These are phyloP conservation scores for Fusarium succisae DNA, from an alignment of 2,329 filamentous ascomycete genomes.

Conservation along the genomic window DNA sequence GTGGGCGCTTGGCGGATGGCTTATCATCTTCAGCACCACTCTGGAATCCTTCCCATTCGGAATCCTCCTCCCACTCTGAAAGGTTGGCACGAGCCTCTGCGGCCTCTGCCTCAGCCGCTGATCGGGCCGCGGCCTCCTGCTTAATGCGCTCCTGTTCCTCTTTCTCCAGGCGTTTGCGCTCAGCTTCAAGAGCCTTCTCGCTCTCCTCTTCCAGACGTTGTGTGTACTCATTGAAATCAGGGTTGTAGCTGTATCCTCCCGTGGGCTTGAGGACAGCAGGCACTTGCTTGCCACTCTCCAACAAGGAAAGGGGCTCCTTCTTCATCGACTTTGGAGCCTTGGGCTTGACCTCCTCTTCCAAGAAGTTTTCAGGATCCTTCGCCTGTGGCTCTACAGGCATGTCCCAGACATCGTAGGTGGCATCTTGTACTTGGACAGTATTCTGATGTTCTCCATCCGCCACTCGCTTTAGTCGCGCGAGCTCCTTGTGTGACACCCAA, in stretches of 20 bases:
- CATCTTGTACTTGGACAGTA: constrained; percentile 66
- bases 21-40: constrained; percentile 79
- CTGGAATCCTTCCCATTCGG: constrained; percentile 89
- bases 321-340: constrained; percentile 80
- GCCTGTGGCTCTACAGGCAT: constrained; percentile 54
- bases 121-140: constrained; percentile 73
- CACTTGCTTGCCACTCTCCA: constrained; percentile 81
- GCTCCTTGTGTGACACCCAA: constrained; percentile 86
- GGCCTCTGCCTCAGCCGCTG: constrained; percentile 78
- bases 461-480: constrained; percentile 78
- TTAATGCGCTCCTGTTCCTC: constrained; percentile 73
- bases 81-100: constrained; percentile 72
- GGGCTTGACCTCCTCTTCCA: constrained; percentile 71
- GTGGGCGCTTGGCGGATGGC: constrained; percentile 72
- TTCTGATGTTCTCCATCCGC: constrained; percentile 76
- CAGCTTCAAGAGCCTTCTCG: constrained; percentile 79
- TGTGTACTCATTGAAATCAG: constrained; percentile 86
- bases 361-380: constrained; percentile 59
- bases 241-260: constrained; percentile 92
- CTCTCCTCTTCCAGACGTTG: constrained; percentile 78
- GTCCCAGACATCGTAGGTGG: constrained; percentile 83
- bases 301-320: constrained; percentile 80
- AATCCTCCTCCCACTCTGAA: constrained; percentile 84
- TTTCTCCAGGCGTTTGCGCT: constrained; percentile 76
- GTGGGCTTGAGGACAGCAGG: constrained; percentile 82